Conservation (phyloP, 306 rosid species). For the Crataegus laevigata region DNA sequence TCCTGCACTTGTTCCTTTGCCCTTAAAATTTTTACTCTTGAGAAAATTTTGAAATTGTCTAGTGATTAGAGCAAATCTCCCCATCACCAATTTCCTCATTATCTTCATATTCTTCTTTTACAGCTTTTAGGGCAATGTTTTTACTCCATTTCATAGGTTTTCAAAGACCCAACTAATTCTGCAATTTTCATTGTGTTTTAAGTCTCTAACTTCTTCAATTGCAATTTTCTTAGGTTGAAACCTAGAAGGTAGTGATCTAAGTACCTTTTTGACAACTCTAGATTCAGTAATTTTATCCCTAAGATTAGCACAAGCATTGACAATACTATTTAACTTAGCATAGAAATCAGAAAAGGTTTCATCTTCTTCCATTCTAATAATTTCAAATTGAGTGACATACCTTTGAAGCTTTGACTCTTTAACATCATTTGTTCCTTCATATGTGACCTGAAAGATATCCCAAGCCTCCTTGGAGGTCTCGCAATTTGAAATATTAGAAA, state of each 20-base stretch:
- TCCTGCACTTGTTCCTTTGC: too few relatives aligned
- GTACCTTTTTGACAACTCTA: not conserved
- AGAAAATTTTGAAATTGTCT: too few relatives aligned
- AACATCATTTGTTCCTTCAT: not conserved
- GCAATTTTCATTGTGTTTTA: not conserved
- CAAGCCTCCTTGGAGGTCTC: not conserved
- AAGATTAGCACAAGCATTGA: not conserved
- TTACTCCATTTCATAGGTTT: not conserved
- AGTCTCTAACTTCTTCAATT: not conserved
- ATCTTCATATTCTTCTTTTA: not conserved
- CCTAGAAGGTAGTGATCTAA: not conserved
- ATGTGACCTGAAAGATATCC: not conserved
- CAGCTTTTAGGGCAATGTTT: not conserved
- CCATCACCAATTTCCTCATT: too few relatives aligned
- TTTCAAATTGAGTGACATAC: not conserved
- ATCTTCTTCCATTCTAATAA: not conserved
- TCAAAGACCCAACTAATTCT: not conserved
- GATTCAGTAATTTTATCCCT: not conserved
- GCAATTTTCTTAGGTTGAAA: not conserved
- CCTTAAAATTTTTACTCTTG: too few relatives aligned
- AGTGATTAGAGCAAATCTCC: too few relatives aligned
- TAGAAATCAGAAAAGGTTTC: not conserved
- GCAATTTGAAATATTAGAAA: not conserved
- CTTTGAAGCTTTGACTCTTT: not conserved
- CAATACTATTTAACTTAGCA: not conserved